Conservation (phyloP, 305 asterid genomes). For the Rubia peregrina region DNA sequence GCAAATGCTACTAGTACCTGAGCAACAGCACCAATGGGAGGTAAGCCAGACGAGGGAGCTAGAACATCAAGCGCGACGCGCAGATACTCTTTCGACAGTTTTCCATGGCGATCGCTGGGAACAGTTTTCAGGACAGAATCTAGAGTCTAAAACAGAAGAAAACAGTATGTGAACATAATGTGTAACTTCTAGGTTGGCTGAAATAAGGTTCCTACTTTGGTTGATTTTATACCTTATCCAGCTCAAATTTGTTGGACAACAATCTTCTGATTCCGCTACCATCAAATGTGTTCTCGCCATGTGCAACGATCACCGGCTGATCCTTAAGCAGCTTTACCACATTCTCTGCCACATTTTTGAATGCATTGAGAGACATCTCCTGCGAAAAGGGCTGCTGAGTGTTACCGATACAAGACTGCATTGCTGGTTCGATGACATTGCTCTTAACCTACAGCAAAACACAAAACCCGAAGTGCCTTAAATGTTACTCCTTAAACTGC, state of each 20-base stretch:
- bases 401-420: constrained; percentile 39
- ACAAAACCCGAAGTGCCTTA: background rate
- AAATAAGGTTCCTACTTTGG: background rate
- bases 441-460: constrained; percentile 44
- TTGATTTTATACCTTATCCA: constrained; percentile 49
- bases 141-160: constrained; percentile 35
- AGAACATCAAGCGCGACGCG: constrained; percentile 60
- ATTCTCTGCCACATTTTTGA: constrained; percentile 44
- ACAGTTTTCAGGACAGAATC: constrained; percentile 42
- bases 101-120: constrained; percentile 58
- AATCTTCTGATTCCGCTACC: constrained; percentile 75
- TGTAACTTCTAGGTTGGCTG: background rate
- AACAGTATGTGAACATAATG: background rate
- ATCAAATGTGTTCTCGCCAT: constrained; percentile 68
- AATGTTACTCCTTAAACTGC: background rate
- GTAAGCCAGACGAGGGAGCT: constrained; percentile 73
- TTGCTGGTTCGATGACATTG: constrained; percentile 61
- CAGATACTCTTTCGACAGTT: constrained; percentile 54
- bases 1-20: constrained; percentile 30
- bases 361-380: constrained; percentile 51
- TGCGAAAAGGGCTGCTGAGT: constrained; percentile 51
- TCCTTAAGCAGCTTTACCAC: constrained; percentile 60
- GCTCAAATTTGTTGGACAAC: constrained; percentile 68
- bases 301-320: constrained; percentile 89
- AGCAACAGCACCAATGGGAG: constrained; percentile 71